A percentile compares a stretch with the other conserved stretches of the same genome.
Evolutionary conservation across 202 grass and related monocot genomes (phyloP).

Genomic region (Eragrostis tef): DNA sequence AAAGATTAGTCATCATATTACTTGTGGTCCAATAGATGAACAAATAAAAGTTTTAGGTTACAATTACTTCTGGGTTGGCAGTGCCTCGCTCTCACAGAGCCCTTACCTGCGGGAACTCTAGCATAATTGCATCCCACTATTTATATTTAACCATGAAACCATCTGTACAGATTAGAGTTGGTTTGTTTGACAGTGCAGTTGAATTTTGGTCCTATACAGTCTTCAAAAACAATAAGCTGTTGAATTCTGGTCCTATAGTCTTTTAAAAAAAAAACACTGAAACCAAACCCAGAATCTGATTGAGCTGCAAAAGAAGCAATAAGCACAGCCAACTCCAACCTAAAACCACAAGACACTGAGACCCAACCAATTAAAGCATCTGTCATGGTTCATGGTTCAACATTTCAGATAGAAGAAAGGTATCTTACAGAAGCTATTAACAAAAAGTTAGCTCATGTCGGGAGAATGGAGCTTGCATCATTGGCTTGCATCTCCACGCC

Average conservation of each 20-base stretch:
- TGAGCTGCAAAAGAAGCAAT: neutral
- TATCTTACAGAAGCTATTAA: slow-evolving; percentile 5
- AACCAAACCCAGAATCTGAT: neutral
- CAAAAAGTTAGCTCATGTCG: neutral
- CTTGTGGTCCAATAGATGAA: neutral
- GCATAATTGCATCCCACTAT: neutral
- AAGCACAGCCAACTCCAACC: neutral
- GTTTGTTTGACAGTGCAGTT: neutral
- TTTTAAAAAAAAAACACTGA: neutral
- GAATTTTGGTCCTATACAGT: neutral
- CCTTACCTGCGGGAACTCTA: neutral
- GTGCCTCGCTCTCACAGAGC: neutral
- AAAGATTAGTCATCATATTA: neutral
- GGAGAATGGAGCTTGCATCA: slow-evolving; percentile 1
- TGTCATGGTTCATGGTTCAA: neutral
- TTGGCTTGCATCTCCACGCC: neutral
- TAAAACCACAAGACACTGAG: neutral
- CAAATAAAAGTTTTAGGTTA: neutral
- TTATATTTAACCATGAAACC: neutral
- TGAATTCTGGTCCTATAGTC: neutral
- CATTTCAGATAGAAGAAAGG: slow-evolving; percentile 8
- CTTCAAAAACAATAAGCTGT: neutral
- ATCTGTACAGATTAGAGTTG: neutral
- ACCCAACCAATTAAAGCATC: neutral
- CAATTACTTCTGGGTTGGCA: neutral